Conservation (phyloP, 1,284 basidiomycete species). For the Albatrellus sp. region DNA sequence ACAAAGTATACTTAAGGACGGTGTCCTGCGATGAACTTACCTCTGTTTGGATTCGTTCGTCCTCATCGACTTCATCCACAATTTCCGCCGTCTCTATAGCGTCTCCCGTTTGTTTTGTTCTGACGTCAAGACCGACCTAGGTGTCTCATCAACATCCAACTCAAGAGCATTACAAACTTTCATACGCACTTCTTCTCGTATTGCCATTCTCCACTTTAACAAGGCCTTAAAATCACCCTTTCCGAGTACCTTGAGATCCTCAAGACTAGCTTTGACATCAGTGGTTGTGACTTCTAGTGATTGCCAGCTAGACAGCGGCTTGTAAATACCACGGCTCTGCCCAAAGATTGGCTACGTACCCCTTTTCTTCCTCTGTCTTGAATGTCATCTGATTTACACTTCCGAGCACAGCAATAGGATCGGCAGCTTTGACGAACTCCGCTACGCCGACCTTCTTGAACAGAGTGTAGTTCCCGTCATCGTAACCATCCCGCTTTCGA, state of each 20-base stretch:
- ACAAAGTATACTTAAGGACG: neutral
- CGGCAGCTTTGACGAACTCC: slow-evolving; percentile 63
- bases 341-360: slow-evolving; percentile 28
- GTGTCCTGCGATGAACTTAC: slow-evolving; percentile 25
- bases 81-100: slow-evolving; percentile 69
- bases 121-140: slow-evolving; percentile 74
- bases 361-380: slow-evolving; percentile 73
- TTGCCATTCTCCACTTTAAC: slow-evolving; percentile 80
- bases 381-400: slow-evolving; percentile 81
- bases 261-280: slow-evolving; percentile 75
- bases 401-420: slow-evolving; percentile 78
- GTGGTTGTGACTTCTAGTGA: slow-evolving; percentile 59
- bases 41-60: slow-evolving; percentile 81
- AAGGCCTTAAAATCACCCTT: slow-evolving; percentile 95
- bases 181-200: slow-evolving; percentile 65
- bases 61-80: slow-evolving; percentile 71
- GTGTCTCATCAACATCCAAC: neutral
- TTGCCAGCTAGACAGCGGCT: slow-evolving; percentile 45
- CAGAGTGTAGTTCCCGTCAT: slow-evolving; percentile 88
- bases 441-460: slow-evolving; percentile 68
- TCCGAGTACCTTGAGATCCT: slow-evolving; percentile 93
- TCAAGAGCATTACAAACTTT: slow-evolving; percentile 1
- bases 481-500: slow-evolving; percentile 89
- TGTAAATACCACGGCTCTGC: slow-evolving; percentile 1
- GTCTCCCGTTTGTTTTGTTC: slow-evolving; percentile 60